phyloP scores from a whole-genome alignment of 345 rosid species.

The Eucalyptus marginata region DNA sequence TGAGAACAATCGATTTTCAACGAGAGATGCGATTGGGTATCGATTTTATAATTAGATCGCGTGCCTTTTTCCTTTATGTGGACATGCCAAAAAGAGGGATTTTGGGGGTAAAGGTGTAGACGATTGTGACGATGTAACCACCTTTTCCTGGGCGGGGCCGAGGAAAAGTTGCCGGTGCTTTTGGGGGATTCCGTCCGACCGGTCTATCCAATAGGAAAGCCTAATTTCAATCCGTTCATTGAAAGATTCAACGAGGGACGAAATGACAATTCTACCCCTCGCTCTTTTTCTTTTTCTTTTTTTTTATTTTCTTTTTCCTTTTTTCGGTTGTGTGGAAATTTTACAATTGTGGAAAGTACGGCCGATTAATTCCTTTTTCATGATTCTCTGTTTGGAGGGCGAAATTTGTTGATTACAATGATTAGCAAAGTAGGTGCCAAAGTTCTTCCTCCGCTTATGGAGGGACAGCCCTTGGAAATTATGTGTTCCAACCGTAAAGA shows the following conservation, averaged over 20 bases:
- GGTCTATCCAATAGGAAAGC: neutral
- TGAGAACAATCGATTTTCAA: neutral
- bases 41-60: neutral
- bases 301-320: fast-evolving
- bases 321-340: neutral
- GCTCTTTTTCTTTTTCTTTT: fast-evolving
- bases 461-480: too few relatives aligned
- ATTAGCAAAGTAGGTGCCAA: too few relatives aligned
- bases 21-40: neutral
- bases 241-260: neutral
- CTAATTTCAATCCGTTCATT: neutral
- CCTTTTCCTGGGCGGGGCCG: neutral
- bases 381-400: too few relatives aligned
- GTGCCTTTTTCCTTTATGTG: too few relatives aligned
- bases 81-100: neutral
- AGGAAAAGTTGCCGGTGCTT: neutral
- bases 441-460: too few relatives aligned
- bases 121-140: neutral
- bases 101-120: neutral
- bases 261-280: neutral
- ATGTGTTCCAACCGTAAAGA: neutral
- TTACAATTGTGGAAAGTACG: neutral
- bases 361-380: too few relatives aligned
- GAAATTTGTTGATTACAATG: too few relatives aligned
- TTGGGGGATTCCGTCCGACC: neutral